Evolutionary conservation across 345 rosid genomes (phyloP), one percentile per base, ranked within the genome.

Genomic region (Noccaea bulbosa): DNA sequence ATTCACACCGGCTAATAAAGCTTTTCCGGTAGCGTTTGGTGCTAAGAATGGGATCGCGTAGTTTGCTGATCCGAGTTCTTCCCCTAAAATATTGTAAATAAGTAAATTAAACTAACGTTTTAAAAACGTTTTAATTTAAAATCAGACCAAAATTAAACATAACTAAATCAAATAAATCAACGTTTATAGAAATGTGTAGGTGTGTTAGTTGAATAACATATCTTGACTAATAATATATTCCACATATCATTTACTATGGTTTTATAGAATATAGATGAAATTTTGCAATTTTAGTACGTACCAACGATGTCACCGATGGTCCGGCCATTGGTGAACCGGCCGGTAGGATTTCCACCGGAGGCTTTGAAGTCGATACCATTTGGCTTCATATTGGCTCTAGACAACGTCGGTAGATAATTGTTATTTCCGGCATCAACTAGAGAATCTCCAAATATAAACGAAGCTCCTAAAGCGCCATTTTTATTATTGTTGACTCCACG

Each of bases 361-460:
- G 80, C 76, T 77, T 70, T 70, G 1, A 88, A 80, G 66, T 91
- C 97, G 20, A 91, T 86, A 45, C 96, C 97, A 47, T 89, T 86
- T 2, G 97, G 93, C 0, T 44, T 12, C 64, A 75, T 83, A 63
- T 87, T 75, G 0, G 97, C 96, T 70, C 80, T 89, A 12, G 93
- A 81, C 47, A 91, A 78, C 1, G 96, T 78, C 7, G 53, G 16
- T 15, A 91, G 72, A 85, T 86, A 91, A 76, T 89, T 85, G 79
- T 91, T 91, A 70, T 91, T 89, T 17, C 97, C 97, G 2, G 53
- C 89, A 65, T 91, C 96, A 9, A 87, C 90, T 64, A 91, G 65
- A 9, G 96, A 91, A 62, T 89, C 93, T 5, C 97, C 97, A 20
- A 88, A 88, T 11, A 91, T 81, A 50, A 91, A 91, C 17, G 69